These are phyloP conservation scores for Euptelea pleiosperma DNA, from an alignment of 164 flowering plant species.

Conservation along the genomic window DNA sequence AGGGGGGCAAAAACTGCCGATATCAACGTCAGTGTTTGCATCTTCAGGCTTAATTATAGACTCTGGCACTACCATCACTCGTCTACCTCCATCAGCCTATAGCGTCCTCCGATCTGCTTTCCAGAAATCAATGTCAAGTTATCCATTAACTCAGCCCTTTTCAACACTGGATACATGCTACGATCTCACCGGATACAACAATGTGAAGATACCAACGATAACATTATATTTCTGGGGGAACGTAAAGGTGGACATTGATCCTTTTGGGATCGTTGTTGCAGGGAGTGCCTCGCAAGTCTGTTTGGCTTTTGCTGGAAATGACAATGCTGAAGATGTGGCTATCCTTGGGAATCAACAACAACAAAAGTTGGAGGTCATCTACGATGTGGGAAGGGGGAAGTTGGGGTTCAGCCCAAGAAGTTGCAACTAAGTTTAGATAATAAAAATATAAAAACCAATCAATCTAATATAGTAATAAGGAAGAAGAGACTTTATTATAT, in stretches of 20 bases:
- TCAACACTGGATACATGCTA: conserved; percentile 25
- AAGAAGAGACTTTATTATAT: no score
- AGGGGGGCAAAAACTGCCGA: conserved; percentile 17
- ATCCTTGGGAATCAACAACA: conserved; percentile 34
- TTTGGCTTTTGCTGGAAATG: conserved; percentile 31
- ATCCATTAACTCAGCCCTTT: conserved; percentile 1
- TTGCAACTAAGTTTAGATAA: no score
- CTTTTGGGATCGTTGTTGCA: conserved; percentile 12
- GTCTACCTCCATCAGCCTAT: conserved; percentile 30
- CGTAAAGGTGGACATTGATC: conserved; percentile 9
- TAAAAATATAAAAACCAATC: no score
- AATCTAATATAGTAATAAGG: no score
- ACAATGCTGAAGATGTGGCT: conserved; percentile 5
- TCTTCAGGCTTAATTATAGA: conserved; percentile 29
- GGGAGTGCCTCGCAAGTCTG: conserved; percentile 8
- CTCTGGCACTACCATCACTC: conserved; percentile 39
- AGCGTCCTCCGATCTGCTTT: conserved; percentile 18
- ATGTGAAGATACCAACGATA: conserved; percentile 23
- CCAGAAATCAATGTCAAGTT: conserved; percentile 15
- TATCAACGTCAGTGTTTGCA: conserved; percentile 14
- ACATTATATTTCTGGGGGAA: conserved; percentile 16
- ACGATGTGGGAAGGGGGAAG: conserved; percentile 28
- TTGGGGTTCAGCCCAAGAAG: conserved; percentile 28
- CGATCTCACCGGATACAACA: conserved; percentile 19
- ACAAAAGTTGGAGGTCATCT: conserved; percentile 24